Base-by-base conservation (phyloP, 2,329 filamentous ascomycete genomes). In the Emmonsia crescens region DNA sequence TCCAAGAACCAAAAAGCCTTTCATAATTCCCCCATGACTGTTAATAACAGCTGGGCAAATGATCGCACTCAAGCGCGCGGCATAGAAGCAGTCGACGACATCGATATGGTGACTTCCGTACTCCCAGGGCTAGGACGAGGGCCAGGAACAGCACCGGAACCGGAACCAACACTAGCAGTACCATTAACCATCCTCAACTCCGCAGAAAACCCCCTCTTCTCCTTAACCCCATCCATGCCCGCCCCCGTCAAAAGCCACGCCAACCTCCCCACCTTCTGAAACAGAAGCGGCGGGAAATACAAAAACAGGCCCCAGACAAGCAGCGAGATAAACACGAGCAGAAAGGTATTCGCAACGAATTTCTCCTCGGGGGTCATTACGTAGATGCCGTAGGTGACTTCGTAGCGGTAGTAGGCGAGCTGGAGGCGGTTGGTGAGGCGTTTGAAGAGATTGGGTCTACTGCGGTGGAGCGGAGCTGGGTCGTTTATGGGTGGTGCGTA, bases 401-500 rank as follows among this genome's bases (percentile, higher is more conserved):
- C 76, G 64, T 78, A 79, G 60, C 73, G 76, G 64, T 79, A 78
- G 61, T 78, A 78, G 66, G 72, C 73, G 27, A 79, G 72, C 38
- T 72, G 71, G 59, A 75, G 55, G 42, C 70, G 71, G 63, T 76
- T 72, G 36, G 67, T 36, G 49, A 67, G 38, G 16, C 71, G 72
- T 55, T 69, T 69, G 24, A 75, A 24, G 14, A 71, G 57, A 60
- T 51, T 60, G 44, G 57, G 60, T 14, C 10, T 57, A 69, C 69
- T 46, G 67, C n/a, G 24, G 14, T 27, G 14, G 40, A 19, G 33
- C 40, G 44, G 48, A 9, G 49, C 9, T 4, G 33, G 19, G 29
- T 54, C 38, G 49, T 33, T 44, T 38, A 57, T 31, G 19, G 59
- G 27, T 2, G 42, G 51, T n/a, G 49, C 49, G 40, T 61, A 56